A percentile compares a stretch with the other conserved stretches of the same genome.
These are phyloP conservation scores for Amanita pallidorosea DNA, from an alignment of 768 basidiomycete genomes.

Conservation along the genomic window DNA sequence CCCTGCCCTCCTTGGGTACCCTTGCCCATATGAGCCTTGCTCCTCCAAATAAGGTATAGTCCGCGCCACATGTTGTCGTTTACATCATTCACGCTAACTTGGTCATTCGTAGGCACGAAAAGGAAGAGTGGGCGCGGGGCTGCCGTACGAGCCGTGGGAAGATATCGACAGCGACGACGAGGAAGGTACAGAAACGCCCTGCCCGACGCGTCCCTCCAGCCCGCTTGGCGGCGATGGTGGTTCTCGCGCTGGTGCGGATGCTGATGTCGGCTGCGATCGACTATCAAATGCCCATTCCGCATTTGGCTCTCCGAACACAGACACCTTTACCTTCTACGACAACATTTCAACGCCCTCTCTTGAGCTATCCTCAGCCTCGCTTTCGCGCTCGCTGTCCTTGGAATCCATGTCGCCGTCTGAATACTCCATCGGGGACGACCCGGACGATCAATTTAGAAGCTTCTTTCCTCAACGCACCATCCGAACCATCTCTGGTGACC, in stretches of 20 bases:
- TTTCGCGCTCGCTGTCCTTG: constrained; percentile 32
- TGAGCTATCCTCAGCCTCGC: constrained; percentile 21
- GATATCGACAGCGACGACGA: constrained; percentile 13
- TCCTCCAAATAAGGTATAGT: constrained; percentile 32
- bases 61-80: neutral
- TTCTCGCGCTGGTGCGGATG: neutral
- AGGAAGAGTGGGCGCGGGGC: constrained; percentile 38
- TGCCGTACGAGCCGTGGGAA: constrained; percentile 49
- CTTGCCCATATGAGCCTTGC: constrained; percentile 39
- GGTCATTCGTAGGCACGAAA: constrained; percentile 29
- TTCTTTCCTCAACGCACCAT: constrained; percentile 2
- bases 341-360: constrained; percentile 23
- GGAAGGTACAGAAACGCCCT: neutral
- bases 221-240: neutral
- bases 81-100: neutral
- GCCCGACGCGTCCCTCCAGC: neutral
- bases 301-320: neutral
- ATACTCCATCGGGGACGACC: constrained; percentile 14
- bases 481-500: neutral
- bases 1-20: constrained; percentile 38
- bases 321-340: constrained; percentile 14
- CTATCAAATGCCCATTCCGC: neutral
- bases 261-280: neutral
- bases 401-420: constrained; percentile 22
- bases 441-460: constrained; percentile 7